Base-by-base conservation (phyloP, 805 yeast genomes). In the Cyberlindnera galapagoensis region DNA sequence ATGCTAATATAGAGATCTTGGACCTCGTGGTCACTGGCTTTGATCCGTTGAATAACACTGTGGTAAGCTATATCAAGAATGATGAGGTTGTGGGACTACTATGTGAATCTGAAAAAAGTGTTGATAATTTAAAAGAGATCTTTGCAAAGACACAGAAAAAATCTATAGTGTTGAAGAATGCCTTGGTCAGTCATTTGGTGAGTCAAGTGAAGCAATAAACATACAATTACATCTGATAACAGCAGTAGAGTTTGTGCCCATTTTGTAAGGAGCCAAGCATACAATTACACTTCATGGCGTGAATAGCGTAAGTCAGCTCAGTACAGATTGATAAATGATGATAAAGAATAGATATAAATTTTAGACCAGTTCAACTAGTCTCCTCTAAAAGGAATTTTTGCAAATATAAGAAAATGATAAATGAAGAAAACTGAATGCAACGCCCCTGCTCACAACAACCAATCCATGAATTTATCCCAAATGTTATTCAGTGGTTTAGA, bases 1-100 rank as follows among this genome's bases (percentile, higher is more conserved):
- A 92, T 56, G 80, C 96, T 0, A 87, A 87, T 7, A 76, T 90
- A 18, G 94, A 88, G 46, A 53, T 86, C 18, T 65, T 72, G 34
- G 94, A 88, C 49, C 61, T 87, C 39, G 88, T 87, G 1, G 71
- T 86, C 7, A 67, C 80, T 40, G 82, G 85, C 2, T 67, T 43
- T 31, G 49, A 65, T 40, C 59, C 63, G n/a, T 54, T 53, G 21
- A 54, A 49, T 28, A 69, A 65, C 34, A 57, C 65, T 7, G 54
- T 74, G 31, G 62, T 71, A 13, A 64, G 78, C 36, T 74, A 69
- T 39, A 65, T 71, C 53, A 70, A 71, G 39, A 67, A 73, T 49
- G 71, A 71, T 34, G 78, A 74, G 42, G 64, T 81, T 17, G 72
- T 76, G 14, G 81, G 85, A 4, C 50, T 80, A 26, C 69, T 81